These are phyloP conservation scores for Pythium angustatum DNA, from an alignment of 352 stramenopile species.

Conservation along the genomic window DNA sequence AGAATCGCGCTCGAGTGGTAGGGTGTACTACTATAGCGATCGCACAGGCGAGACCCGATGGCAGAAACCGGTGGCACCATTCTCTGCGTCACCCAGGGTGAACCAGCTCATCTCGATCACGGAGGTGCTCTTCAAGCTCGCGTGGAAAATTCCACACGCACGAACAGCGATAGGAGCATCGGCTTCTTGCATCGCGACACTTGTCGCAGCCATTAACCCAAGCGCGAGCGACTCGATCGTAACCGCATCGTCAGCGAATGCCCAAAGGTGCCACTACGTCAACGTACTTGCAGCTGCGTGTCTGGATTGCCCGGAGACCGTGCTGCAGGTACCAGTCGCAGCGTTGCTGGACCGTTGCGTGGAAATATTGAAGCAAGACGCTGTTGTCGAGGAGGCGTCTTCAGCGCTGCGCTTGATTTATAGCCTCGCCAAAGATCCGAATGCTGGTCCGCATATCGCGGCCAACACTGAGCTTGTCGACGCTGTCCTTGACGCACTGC, in stretches of 20 bases:
- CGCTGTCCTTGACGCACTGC: neutral
- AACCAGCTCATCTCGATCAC: neutral
- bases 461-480: neutral
- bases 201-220: neutral
- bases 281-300: neutral
- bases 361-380: neutral
- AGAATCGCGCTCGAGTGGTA: too few relatives aligned
- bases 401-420: neutral
- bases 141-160: neutral
- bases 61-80: too few relatives aligned
- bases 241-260: neutral
- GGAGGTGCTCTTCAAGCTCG: neutral
- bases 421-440: neutral
- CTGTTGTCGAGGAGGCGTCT: neutral
- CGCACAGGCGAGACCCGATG: too few relatives aligned
- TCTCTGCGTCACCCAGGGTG: too few relatives aligned
- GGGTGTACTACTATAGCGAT: too few relatives aligned
- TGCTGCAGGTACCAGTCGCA: neutral
- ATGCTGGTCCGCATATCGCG: neutral
- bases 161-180: neutral
- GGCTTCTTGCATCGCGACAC: neutral
- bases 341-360: neutral
- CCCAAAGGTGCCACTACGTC: neutral
- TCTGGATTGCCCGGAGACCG: neutral
- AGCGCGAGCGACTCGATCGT: neutral